phyloP scores from a whole-genome alignment of 768 basidiomycete species.

The Calocera viscosa region DNA sequence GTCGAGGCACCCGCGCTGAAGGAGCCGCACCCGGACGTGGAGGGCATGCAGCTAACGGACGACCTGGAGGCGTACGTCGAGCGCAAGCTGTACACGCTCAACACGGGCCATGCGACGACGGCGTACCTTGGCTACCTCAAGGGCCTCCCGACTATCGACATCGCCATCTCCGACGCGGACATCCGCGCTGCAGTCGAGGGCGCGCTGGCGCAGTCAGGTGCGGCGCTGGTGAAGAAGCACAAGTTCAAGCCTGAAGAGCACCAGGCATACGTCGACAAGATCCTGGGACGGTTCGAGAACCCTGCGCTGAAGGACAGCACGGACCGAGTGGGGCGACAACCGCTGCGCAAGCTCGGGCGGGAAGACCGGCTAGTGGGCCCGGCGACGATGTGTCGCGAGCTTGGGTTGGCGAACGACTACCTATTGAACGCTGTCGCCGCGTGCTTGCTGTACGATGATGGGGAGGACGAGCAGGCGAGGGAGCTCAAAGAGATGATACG shows the following conservation, averaged over 20 bases:
- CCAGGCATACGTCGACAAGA: conserved; percentile 27
- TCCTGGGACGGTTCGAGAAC: conserved; percentile 28
- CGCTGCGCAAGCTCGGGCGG: conserved; percentile 30
- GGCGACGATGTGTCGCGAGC: conserved; percentile 27
- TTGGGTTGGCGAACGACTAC: conserved; percentile 24
- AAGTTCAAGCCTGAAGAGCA: conserved; percentile 21
- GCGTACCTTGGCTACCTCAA: conserved; percentile 32
- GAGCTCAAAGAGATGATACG: conserved; percentile 24
- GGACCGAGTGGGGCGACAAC: conserved; percentile 30
- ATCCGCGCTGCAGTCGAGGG: conserved; percentile 23
- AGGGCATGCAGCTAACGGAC: conserved; percentile 27
- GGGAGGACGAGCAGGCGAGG: conserved; percentile 28
- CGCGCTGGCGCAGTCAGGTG: conserved; percentile 31
- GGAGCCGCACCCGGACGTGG: conserved; percentile 20
- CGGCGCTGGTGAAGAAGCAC: conserved; percentile 27
- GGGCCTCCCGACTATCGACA: conserved; percentile 25
- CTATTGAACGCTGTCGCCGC: conserved; percentile 30
- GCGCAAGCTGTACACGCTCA: conserved; percentile 35
- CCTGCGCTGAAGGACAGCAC: conserved; percentile 30
- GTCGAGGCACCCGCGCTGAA: conserved; percentile 28
- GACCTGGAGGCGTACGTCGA: conserved; percentile 31
- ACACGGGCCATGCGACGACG: conserved; percentile 31
- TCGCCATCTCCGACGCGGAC: conserved; percentile 25
- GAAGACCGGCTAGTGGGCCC: conserved; percentile 32
- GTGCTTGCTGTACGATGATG: conserved; percentile 26